phyloP scores from a whole-genome alignment of 352 stramenopile species.

The Phytophthora fragariae region DNA sequence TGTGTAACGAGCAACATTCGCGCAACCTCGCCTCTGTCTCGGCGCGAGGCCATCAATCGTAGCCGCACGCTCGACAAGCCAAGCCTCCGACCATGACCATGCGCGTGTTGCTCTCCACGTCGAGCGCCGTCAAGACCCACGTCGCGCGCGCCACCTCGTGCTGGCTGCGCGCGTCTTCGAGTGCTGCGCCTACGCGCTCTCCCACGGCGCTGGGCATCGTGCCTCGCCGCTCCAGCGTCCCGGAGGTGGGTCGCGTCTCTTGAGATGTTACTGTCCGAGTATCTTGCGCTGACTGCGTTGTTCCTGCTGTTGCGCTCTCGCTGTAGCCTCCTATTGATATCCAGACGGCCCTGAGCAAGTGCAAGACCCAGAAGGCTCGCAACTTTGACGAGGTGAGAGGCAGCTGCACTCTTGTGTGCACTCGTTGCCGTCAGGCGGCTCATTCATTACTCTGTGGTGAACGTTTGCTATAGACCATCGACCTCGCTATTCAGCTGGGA shows the following conservation, averaged over 20 bases:
- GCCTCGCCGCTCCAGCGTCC: constrained; percentile 57
- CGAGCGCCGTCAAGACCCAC: constrained; percentile 39
- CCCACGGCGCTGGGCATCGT: constrained; percentile 74
- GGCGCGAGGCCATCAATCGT: constrained; percentile 38
- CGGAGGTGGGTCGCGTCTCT: constrained; percentile 49
- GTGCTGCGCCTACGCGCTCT: constrained; percentile 46
- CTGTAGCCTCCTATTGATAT: constrained; percentile 65
- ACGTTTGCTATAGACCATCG: constrained; percentile 63
- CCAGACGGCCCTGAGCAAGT: constrained; percentile 58
- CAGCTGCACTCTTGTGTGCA: not conserved
- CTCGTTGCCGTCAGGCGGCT: not conserved
- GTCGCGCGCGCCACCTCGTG: constrained; percentile 44
- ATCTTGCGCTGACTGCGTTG: constrained; percentile 10
- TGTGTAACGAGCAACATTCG: constrained; percentile 16
- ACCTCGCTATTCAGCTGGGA: constrained; percentile 85
- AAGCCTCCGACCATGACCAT: constrained; percentile 39
- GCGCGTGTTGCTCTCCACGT: constrained; percentile 53
- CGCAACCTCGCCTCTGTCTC: constrained; percentile 14
- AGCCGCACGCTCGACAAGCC: constrained; percentile 23
- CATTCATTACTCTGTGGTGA: constrained; percentile 14
- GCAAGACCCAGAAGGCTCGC: constrained; percentile 67
- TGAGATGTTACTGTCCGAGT: not conserved
- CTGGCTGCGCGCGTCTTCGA: constrained; percentile 54
- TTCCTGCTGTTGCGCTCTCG: constrained; percentile 8
- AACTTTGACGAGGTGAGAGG: constrained; percentile 88